Conservation (phyloP, 805 yeast genomes). For the Diddensiella caesifluorescens region DNA sequence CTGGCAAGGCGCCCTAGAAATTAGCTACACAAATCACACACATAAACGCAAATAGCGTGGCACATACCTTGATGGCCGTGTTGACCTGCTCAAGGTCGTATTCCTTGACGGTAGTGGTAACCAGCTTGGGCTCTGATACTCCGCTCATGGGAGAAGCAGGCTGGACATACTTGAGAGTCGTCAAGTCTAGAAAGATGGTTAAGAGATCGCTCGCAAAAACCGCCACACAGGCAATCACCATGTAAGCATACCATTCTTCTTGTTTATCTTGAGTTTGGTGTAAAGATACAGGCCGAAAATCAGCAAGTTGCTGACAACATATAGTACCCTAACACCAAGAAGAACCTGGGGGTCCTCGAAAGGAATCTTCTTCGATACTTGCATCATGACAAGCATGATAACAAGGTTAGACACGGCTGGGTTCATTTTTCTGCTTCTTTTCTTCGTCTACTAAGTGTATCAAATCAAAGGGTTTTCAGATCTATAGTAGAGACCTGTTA, state of each 20-base stretch:
- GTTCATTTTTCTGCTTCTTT: slow-evolving; percentile 51
- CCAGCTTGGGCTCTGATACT: slow-evolving; percentile 58
- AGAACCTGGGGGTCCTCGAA: slow-evolving; percentile 76
- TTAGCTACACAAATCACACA: neutral
- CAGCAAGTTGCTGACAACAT: slow-evolving; percentile 57
- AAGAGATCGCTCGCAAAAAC: neutral
- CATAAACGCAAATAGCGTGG: neutral
- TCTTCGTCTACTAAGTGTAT: neutral
- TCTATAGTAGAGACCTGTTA: too few species aligned
- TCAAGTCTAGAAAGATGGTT: slow-evolving; percentile 43
- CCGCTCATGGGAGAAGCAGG: slow-evolving; percentile 79
- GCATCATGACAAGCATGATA: slow-evolving; percentile 95
- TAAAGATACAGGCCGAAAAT: slow-evolving; percentile 63
- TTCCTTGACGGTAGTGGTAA: slow-evolving; percentile 89
- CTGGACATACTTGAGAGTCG: slow-evolving; percentile 85
- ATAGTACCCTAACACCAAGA: slow-evolving; percentile 69
- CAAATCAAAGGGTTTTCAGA: too few species aligned
- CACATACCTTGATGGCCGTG: slow-evolving; percentile 52
- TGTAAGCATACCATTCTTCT: slow-evolving; percentile 54
- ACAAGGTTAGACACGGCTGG: slow-evolving; percentile 83
- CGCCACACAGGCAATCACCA: neutral
- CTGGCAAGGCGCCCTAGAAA: slow-evolving; percentile 60
- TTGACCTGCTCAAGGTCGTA: slow-evolving; percentile 88
- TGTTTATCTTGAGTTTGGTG: slow-evolving; percentile 53
- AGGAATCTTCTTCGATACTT: slow-evolving; percentile 81